Conservation (phyloP, 306 rosid species). For the Dryas alaskensis region DNA sequence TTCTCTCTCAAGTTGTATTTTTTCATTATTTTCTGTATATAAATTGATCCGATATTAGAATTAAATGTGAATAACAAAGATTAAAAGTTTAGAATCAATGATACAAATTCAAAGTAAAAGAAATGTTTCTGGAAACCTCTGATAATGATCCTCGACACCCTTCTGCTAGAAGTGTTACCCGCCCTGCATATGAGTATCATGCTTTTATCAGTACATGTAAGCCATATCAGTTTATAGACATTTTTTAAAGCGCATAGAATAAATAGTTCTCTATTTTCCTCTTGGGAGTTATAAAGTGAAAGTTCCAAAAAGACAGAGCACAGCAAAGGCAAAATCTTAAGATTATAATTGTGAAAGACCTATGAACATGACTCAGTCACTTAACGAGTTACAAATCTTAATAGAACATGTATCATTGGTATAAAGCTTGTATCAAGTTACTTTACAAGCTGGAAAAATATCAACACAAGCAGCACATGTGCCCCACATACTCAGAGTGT, state of each 20-base stretch:
- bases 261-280: background rate
- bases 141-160: constrained; percentile 96
- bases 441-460: constrained; percentile 10
- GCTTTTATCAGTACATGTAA: constrained; percentile 11
- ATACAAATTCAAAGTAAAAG: constrained; percentile 17
- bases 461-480: background rate
- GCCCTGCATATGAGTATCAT: constrained; percentile 49
- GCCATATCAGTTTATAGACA: background rate
- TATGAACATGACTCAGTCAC: background rate
- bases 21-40: constrained; percentile 59
- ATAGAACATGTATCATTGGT: background rate
- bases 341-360: background rate
- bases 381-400: background rate
- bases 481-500: constrained; percentile 1
- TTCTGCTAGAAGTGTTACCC: constrained; percentile 76
- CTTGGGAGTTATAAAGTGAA: background rate
- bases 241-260: background rate
- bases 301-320: background rate
- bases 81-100: constrained; percentile 13
- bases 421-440: background rate
- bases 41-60: constrained; percentile 17
- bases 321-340: background rate
- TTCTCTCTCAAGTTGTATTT: constrained; percentile 75
- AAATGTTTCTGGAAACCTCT: constrained; percentile 56
- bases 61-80: constrained; percentile 20